phyloP scores from a whole-genome alignment of 768 basidiomycete species.

The Suillus paluster region DNA sequence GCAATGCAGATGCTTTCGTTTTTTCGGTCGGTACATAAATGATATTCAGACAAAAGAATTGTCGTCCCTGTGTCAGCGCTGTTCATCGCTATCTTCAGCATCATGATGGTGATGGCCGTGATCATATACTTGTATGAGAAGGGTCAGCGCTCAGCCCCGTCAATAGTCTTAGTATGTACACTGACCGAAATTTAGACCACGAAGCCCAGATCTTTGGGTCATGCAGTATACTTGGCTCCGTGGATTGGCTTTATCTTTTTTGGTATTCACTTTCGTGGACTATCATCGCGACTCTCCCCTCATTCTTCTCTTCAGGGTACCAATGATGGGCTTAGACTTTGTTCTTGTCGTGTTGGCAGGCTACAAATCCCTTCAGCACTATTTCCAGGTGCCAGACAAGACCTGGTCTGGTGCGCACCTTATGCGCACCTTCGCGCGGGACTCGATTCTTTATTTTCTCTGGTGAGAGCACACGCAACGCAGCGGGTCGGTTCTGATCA shows the following conservation, averaged over 20 bases:
- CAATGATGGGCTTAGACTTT: constrained; percentile 11
- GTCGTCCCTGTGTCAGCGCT: constrained; percentile 4
- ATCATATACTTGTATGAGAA: constrained; percentile 2
- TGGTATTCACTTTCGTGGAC: neutral
- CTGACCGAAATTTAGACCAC: neutral
- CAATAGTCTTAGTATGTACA: neutral
- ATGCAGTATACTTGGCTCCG: neutral
- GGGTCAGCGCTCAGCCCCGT: constrained; percentile 1
- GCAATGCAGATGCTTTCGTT: no score
- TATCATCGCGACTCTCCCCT: neutral
- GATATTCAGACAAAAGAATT: constrained; percentile 5
- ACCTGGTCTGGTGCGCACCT: constrained; percentile 13
- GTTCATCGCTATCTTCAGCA: constrained; percentile 4
- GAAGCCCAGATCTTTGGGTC: constrained; percentile 5
- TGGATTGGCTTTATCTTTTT: constrained; percentile 12
- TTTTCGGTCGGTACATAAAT: neutral
- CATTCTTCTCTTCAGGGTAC: constrained; percentile 3
- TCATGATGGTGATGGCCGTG: constrained; percentile 10
- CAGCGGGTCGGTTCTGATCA: neutral
- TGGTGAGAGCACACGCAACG: constrained; percentile 3
- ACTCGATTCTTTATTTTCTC: constrained; percentile 12
- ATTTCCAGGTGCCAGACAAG: constrained; percentile 9
- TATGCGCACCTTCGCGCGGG: constrained; percentile 8
- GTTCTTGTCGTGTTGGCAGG: constrained; percentile 10
- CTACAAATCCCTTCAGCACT: constrained; percentile 14